Evolutionary conservation across 352 stramenopile genomes (phyloP), one percentile per base, ranked within the genome.

Genomic region (Phytophthora hibernalis): DNA sequence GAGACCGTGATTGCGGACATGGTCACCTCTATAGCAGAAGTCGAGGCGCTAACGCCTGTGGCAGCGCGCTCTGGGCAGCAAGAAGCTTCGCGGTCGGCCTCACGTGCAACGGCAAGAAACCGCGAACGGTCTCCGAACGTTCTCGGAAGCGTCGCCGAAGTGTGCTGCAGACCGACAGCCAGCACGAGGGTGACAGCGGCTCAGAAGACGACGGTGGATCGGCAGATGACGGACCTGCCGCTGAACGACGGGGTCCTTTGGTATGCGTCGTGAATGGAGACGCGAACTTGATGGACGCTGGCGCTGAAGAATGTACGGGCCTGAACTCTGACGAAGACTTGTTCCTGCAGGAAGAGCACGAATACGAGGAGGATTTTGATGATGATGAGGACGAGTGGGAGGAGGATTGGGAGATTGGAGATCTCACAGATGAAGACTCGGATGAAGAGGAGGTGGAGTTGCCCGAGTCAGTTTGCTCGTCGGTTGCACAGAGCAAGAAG

Each of bases 261-360:
- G 2, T 16, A 0, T 48, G 51, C 11, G 33, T 58, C 1, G 4
- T 58, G 2, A 12, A 49, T 30, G 33, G 51, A 0, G 33, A 58
- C 5, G 18, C 37, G 1, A 58, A 58, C 7, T 30, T 58, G 20
- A 58, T 58, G 35, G 51, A 49, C 2, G 9, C 21, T n/a, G 51
- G 33, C 1, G 37, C 20, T 2, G 37, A 24, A 1, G 6, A 38
- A 5, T 40, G 37, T 16, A 58, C 51, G 2, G 33, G 11, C 5
- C 37, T 58, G 7, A 48, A 58, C 21, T 58, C 51, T 6, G 51
- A 58, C 37, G 33, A 58, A 33, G 51, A 58, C n/a, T 24, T 18
- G 6, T 52, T 3, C 0, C n/a, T 35, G 15, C 4, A n/a, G 18
- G 40, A 47, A 1, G 40, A 47, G 18, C n/a, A 11, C 33, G 24